These are phyloP conservation scores for Daedaleopsis nitida DNA, from an alignment of 768 basidiomycete genomes.

Conservation along the genomic window DNA sequence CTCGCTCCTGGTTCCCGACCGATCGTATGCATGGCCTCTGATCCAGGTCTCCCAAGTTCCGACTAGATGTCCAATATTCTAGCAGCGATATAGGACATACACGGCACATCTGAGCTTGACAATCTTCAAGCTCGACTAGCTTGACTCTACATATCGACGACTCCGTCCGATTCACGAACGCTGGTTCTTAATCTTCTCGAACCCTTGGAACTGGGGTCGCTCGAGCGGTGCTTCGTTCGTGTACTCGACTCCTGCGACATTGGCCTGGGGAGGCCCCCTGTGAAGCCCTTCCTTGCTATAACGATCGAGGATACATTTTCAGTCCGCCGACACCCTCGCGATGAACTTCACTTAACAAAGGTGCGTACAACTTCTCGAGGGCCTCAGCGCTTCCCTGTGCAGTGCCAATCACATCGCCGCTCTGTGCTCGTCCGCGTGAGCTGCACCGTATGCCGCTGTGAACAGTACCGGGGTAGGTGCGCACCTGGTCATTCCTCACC, in stretches of 20 bases:
- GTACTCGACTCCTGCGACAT: constrained; percentile 19
- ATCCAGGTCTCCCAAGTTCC: too few species aligned
- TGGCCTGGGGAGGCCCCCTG: constrained; percentile 17
- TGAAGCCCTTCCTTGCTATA: constrained; percentile 20
- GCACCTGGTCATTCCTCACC: constrained; percentile 25
- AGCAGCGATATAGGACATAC: too few species aligned
- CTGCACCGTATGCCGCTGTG: not conserved
- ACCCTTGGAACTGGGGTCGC: constrained; percentile 12
- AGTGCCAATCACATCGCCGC: constrained; percentile 23
- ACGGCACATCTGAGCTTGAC: too few species aligned
- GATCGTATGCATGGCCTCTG: too few species aligned
- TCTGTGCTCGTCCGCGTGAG: not conserved
- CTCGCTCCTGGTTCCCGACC: too few species aligned
- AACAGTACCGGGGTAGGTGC: not conserved
- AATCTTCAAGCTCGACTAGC: too few species aligned
- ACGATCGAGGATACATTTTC: not conserved
- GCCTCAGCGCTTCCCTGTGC: constrained; percentile 20
- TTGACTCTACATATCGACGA: too few species aligned
- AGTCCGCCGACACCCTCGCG: not conserved
- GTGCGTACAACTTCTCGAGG: constrained; percentile 21
- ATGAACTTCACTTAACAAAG: not conserved
- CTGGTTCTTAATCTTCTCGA: constrained; percentile 18
- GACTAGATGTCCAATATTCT: too few species aligned
- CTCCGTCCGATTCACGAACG: not conserved
- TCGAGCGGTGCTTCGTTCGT: constrained; percentile 17